Conservation (phyloP, 2,329 filamentous ascomycete genomes). For the Xylaria sp. region DNA sequence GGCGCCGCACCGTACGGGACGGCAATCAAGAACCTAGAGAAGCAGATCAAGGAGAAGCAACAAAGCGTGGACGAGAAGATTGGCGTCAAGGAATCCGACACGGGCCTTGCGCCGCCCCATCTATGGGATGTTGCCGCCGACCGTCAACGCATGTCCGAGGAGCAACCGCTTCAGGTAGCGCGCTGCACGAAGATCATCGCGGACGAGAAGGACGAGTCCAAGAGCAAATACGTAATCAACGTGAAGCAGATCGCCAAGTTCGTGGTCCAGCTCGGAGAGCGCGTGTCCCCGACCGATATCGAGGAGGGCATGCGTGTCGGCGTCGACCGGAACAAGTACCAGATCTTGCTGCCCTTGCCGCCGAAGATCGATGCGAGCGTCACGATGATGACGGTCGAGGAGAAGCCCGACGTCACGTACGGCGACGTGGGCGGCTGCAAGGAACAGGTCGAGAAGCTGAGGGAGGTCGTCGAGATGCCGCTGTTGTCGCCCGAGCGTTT, state of each 20-base stretch:
- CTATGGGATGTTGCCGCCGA: constrained; percentile 98
- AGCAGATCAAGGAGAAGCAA: constrained; percentile 99
- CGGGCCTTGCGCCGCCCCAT: constrained; percentile 95
- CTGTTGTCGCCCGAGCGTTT: constrained; percentile 95
- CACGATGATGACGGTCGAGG: constrained; percentile 99
- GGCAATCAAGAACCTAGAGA: constrained; percentile 94
- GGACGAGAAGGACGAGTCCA: constrained; percentile 92
- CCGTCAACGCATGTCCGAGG: constrained; percentile 96
- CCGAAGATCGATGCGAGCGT: constrained; percentile 99
- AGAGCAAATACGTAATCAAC: constrained; percentile 99
- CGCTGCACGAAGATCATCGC: constrained; percentile 99
- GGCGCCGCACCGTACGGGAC: constrained; percentile 94
- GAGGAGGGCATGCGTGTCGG: constrained; percentile 99
- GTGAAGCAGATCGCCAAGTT: constrained; percentile 99
- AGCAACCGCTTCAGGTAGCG: constrained; percentile 96
- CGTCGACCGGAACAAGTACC: constrained; percentile 98
- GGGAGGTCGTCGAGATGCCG: constrained; percentile 98
- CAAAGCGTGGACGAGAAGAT: constrained; percentile 99
- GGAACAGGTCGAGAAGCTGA: constrained; percentile 98
- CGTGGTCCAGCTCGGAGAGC: constrained; percentile 94
- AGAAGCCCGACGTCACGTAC: constrained; percentile 99
- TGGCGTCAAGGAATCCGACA: constrained; percentile 95
- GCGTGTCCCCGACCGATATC: constrained; percentile 97
- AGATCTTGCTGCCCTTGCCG: constrained; percentile 92
- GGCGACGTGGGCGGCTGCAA: constrained; percentile 99